Conservation (phyloP, 73 alveolate genomes). For the Paramecium biaurelia region DNA sequence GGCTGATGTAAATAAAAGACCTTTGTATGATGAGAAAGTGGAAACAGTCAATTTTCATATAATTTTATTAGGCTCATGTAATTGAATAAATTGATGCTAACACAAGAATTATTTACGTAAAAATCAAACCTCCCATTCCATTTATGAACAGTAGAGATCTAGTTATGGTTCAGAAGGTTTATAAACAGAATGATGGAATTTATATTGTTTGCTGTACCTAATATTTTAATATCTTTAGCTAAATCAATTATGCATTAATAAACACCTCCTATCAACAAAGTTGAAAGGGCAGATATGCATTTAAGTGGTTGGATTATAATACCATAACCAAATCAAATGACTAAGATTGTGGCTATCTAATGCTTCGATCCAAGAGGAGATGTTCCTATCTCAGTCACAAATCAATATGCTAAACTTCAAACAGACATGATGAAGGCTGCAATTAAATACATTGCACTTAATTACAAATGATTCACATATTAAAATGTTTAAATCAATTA, state of each 20-base stretch:
- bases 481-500: not conserved
- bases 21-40: conserved; percentile 37
- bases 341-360: not conserved
- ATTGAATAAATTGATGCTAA: not conserved
- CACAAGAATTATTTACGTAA: not conserved
- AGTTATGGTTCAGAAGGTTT: not conserved
- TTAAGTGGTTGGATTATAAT: conserved; percentile 31
- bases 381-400: conserved; percentile 17
- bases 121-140: conserved; percentile 26
- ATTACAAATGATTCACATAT: not conserved
- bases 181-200: conserved; percentile 17
- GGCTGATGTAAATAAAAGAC: conserved; percentile 3
- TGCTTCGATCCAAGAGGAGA: conserved; percentile 49
- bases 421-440: conserved; percentile 49
- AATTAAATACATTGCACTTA: not conserved
- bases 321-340: conserved; percentile 44
- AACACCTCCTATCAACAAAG: not conserved
- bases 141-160: conserved; percentile 45
- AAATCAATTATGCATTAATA: conserved; percentile 35
- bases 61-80: not conserved
- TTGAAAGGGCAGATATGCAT: conserved; percentile 51
- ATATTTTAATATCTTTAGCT: not conserved
- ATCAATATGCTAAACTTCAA: conserved; percentile 28
- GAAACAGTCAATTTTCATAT: not conserved
- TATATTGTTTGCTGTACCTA: not conserved